Evolutionary conservation across 306 rosid species (phyloP).

Genomic region (Arachis stenosperma): DNA sequence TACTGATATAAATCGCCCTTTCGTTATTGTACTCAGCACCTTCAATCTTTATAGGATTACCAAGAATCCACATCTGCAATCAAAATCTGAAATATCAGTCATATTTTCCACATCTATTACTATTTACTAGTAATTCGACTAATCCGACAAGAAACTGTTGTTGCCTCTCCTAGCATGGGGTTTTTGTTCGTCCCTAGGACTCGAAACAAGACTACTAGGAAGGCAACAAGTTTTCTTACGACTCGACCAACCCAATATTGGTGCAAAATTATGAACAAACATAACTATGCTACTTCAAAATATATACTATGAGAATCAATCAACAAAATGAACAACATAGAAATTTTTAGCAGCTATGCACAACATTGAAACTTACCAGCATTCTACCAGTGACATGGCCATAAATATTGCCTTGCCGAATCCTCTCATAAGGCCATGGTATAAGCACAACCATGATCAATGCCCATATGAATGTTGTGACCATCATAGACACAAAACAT

Average conservation of each 20-base stretch:
- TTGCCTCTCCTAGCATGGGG: too few relatives aligned
- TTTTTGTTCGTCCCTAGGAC: too few relatives aligned
- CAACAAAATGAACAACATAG: not conserved
- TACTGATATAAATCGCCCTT: slow-evolving; percentile 66
- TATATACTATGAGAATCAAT: not conserved
- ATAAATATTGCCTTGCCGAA: slow-evolving; percentile 65
- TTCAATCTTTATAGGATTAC: slow-evolving; percentile 65
- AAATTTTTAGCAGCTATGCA: not conserved
- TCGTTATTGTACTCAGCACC: slow-evolving; percentile 53
- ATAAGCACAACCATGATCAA: slow-evolving; percentile 58
- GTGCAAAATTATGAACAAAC: too few relatives aligned
- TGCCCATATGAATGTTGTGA: slow-evolving; percentile 65
- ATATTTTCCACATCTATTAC: slow-evolving; percentile 19
- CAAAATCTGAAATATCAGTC: slow-evolving; percentile 28
- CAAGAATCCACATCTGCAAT: slow-evolving; percentile 73
- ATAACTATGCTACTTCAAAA: too few relatives aligned
- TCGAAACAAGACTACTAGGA: too few relatives aligned
- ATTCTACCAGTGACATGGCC: slow-evolving; percentile 76
- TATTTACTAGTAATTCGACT: not conserved
- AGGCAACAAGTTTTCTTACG: too few relatives aligned
- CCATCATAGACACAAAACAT: slow-evolving; percentile 61
- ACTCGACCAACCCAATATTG: too few relatives aligned
- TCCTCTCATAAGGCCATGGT: slow-evolving; percentile 68
- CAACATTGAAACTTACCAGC: slow-evolving; percentile 48
- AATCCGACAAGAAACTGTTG: too few relatives aligned